These are phyloP conservation scores for Penicillium sp. DNA, from an alignment of 2,329 filamentous ascomycete genomes.

Conservation along the genomic window DNA sequence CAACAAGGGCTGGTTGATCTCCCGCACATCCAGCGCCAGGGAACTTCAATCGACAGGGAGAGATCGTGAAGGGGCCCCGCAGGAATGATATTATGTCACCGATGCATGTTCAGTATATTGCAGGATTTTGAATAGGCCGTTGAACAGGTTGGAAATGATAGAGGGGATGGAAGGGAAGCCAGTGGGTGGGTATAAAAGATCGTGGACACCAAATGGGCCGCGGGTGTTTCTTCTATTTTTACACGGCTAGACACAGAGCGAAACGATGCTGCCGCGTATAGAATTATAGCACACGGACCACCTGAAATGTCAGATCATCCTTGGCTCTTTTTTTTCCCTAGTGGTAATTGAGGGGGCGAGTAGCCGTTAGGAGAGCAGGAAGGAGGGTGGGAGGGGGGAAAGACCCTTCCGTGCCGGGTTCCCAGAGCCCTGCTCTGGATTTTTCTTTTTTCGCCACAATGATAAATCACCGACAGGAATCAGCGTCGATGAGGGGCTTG, in stretches of 20 bases:
- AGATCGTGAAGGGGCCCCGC: not conserved
- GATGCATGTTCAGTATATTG: no score
- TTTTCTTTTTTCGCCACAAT: slow-evolving; percentile 17
- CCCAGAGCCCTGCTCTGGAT: slow-evolving; percentile 4
- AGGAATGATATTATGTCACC: slow-evolving; percentile 4
- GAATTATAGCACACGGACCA: slow-evolving; percentile 15
- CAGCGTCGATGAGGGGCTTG: no score
- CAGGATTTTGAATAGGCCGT: not conserved
- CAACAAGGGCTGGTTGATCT: no score
- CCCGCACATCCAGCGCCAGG: no score
- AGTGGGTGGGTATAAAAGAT: slow-evolving; percentile 13
- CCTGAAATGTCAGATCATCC: slow-evolving; percentile 10
- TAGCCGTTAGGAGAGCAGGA: slow-evolving; percentile 7
- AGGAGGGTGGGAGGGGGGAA: slow-evolving; percentile 1
- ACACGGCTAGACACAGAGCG: slow-evolving; percentile 16
- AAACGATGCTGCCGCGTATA: slow-evolving; percentile 5
- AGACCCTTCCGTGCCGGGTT: slow-evolving; percentile 9
- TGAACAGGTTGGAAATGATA: not conserved
- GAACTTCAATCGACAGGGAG: slow-evolving; percentile 1
- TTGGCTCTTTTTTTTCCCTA: not conserved
- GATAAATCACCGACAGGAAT: slow-evolving; percentile 17
- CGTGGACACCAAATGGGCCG: slow-evolving; percentile 3
- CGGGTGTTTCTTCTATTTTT: slow-evolving; percentile 12
- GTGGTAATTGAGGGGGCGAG: slow-evolving; percentile 9
- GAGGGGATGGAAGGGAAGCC: slow-evolving; percentile 1